These are phyloP conservation scores for Penicillium lagena DNA, from an alignment of 495 filamentous ascomycete genomes.

Conservation along the genomic window DNA sequence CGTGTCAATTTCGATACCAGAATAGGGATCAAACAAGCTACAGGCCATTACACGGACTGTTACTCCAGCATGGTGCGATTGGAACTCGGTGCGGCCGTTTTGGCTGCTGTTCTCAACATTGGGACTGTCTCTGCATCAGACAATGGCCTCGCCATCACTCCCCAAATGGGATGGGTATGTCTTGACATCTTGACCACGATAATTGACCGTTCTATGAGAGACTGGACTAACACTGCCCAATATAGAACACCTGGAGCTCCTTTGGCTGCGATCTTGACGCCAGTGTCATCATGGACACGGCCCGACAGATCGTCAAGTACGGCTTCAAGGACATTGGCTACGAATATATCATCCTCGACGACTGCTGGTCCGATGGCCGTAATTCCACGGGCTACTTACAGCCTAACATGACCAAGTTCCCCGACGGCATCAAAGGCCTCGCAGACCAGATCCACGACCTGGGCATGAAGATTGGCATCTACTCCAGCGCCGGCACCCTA, in stretches of 20 bases:
- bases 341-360: conserved; percentile 50
- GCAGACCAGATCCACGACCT: conserved; percentile 36
- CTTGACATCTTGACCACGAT: background rate
- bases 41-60: too few species aligned
- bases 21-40: too few species aligned
- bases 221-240: too few species aligned
- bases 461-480: conserved; percentile 46
- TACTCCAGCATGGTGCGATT: too few species aligned
- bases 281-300: conserved; percentile 38
- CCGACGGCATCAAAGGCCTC: conserved; percentile 40
- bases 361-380: conserved; percentile 41
- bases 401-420: conserved; percentile 33
- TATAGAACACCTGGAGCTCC: conserved; percentile 47
- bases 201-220: background rate
- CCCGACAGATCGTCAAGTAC: conserved; percentile 38
- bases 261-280: conserved; percentile 47
- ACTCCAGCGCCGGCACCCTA: conserved; percentile 40
- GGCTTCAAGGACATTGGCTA: conserved; percentile 50
- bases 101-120: too few species aligned
- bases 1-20: too few species aligned
- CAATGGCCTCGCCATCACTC: conserved; percentile 38
- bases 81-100: too few species aligned
- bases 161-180: conserved; percentile 36
- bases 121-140: conserved; percentile 2
- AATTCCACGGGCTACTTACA: conserved; percentile 29